Base-by-base conservation (phyloP, 176 grass and related monocot species). In the Otatea glauca region DNA sequence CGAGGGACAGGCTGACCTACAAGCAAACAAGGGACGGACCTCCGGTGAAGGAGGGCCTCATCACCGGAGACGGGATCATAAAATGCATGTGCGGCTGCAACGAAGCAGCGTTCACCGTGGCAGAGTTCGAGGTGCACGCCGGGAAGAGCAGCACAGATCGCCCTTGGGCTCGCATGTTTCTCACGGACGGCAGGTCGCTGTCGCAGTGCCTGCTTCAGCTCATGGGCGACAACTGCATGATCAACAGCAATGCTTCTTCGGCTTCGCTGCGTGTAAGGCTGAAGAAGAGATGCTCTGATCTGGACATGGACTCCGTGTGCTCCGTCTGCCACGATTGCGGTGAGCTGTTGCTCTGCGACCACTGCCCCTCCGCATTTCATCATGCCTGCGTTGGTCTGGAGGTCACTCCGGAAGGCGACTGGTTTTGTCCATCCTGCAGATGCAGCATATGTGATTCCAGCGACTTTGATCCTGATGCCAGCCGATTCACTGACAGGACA, bases 301-400 rank as follows among this genome's bases (percentile, higher is more conserved):
- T 0, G 13, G 70, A 62, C 50, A 88, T 79, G 34, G 94, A 96
- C 79, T n/a, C 17, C 3, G 61, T 93, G 58, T 96, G 94, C 89
- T 88, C 88, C 76, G 13, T 89, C 48, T 93, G 94, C 67, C 74
- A 79, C 65, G 65, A 83, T 51, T 78, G 56, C 72, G 94, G 94
- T 20, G 66, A 70, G 7, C 54, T 96, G 70, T 69, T 93, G 13
- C 43, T 91, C 14, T 96, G 94, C 66, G 88, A 89, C 68, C 25
- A 79, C 34, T 96, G 94, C 54, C 84, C 86, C 1, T 91, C 91
- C 11, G 15, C 84, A 21, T 96, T 89, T 85, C 94, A 96, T 27
- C 76, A 43, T 49, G 60, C n/a, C 7, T 93, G 94, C 92, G 73
- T 96, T 35, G 86, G 78, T 2, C 62, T 96, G 58, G 59, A 79